These are phyloP conservation scores for Clavariopsis aquatica DNA, from an alignment of 495 filamentous ascomycete genomes.

Conservation along the genomic window DNA sequence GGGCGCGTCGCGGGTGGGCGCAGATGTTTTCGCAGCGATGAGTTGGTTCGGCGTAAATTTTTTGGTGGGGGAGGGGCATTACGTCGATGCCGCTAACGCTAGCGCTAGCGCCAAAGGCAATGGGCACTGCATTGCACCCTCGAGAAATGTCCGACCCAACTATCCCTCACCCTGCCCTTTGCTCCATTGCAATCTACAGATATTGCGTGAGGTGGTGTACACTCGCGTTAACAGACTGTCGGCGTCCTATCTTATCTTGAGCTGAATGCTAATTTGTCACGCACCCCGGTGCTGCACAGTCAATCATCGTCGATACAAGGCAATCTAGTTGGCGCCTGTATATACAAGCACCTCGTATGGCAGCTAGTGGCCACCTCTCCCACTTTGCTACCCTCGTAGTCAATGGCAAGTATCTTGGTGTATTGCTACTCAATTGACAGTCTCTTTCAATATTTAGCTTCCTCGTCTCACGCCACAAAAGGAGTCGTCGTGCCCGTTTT, in stretches of 20 bases:
- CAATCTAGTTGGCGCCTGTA: slow-evolving; percentile 22
- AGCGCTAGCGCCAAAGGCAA: not conserved
- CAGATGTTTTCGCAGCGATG: not conserved
- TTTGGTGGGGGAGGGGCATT: slow-evolving; percentile 11
- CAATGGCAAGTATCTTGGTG: not conserved
- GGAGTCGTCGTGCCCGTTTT: not conserved
- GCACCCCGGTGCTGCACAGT: slow-evolving; percentile 7
- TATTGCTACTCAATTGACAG: slow-evolving; percentile 19
- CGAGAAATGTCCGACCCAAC: slow-evolving; percentile 5
- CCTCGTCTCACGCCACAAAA: slow-evolving; percentile 9
- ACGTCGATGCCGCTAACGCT: not conserved
- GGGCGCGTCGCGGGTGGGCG: not conserved
- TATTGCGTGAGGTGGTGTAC: slow-evolving; percentile 4
- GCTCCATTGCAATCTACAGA: slow-evolving; percentile 15
- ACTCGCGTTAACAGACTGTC: not conserved
- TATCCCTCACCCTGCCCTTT: not conserved
- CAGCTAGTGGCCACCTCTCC: slow-evolving; percentile 1
- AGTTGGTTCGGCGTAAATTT: slow-evolving; percentile 3
- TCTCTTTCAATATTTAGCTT: not conserved
- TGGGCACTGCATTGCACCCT: not conserved
- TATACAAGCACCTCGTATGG: slow-evolving; percentile 12
- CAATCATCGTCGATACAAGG: slow-evolving; percentile 4
- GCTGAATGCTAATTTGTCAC: slow-evolving; percentile 5
- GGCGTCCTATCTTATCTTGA: slow-evolving; percentile 3
- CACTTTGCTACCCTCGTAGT: not conserved